Base-by-base conservation (phyloP, 306 rosid species). In the Malus asiatica region DNA sequence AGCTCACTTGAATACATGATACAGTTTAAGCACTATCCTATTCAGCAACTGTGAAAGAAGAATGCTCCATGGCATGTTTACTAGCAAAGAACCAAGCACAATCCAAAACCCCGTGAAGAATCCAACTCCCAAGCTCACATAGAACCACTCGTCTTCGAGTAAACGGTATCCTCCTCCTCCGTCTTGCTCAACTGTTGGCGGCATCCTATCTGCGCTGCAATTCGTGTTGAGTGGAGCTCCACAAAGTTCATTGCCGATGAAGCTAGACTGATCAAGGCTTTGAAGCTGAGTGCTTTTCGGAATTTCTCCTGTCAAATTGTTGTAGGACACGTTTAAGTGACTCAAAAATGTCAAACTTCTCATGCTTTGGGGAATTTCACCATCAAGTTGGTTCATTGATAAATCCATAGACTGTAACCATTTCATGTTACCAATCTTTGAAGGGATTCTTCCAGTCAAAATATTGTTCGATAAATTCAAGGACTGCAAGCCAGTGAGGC, bases 271-370 rank as follows among this genome's bases (percentile, higher is more conserved):
- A 15, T 70, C 74, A 25, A 59, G 62, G 16, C 62, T 32, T n/a
- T 77, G 75, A 18, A 77, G 70, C 33, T 77, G 63, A 40, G 75
- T 69, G 27, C 80, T 44, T 10, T 25, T 59, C 1, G 82, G 82
- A 71, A 78, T 71, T 3, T 16, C 44, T n/a, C 81, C 77, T 0
- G 32, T 44, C 29, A 78, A 14, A 42, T 57, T 72, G 57, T 79
- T 79, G 52, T 40, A 30, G 3, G 82, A 79, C 78, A 79, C 29
- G 51, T 79, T 72, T 60, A 79, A 66, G n/a, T 42, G 38, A 42
- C 33, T 42, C 30, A 73, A 14, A 46, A 53, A 57, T 11, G 77
- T 25, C 32, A 79, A 40, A 3, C 65, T 73, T 1, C 69, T 19
- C 23, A 66, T 27, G 74, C 74, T 57, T 25, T 23, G 33, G 4